phyloP scores from a whole-genome alignment of 2,329 filamentous ascomycete species.

The Colletotrichum brevisporum region DNA sequence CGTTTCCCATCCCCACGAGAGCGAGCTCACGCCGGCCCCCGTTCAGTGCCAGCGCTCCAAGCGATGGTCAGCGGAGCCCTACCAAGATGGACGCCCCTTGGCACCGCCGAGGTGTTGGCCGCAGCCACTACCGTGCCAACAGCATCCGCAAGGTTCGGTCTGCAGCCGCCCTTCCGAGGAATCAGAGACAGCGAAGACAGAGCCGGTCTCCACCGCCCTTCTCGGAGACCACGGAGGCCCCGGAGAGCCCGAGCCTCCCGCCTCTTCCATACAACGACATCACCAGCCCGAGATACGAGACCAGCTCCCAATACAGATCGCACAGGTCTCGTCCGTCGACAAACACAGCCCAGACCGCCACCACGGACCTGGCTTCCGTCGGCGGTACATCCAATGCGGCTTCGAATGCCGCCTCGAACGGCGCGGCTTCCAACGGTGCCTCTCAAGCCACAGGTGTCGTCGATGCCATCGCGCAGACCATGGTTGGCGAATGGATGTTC shows the following conservation, averaged over 20 bases:
- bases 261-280: slow-evolving; percentile 82
- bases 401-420: slow-evolving; percentile 50
- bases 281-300: slow-evolving; percentile 66
- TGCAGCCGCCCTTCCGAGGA: slow-evolving; percentile 77
- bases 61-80: slow-evolving; percentile 84
- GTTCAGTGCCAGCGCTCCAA: slow-evolving; percentile 73
- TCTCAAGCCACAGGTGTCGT: slow-evolving; percentile 85
- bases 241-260: slow-evolving; percentile 79
- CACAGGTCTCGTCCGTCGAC: slow-evolving; percentile 73
- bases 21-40: slow-evolving; percentile 87
- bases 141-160: slow-evolving; percentile 89
- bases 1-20: slow-evolving; percentile 91
- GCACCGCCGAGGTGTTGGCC: slow-evolving; percentile 65
- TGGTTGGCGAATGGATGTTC: slow-evolving; percentile 98
- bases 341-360: slow-evolving; percentile 67
- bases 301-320: slow-evolving; percentile 56
- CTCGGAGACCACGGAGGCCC: slow-evolving; percentile 76
- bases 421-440: slow-evolving; percentile 65
- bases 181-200: slow-evolving; percentile 63
- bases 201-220: slow-evolving; percentile 76
- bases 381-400: slow-evolving; percentile 51
- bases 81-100: slow-evolving; percentile 72
- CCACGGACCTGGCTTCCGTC: slow-evolving; percentile 50
- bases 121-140: slow-evolving; percentile 66
- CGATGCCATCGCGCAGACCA: slow-evolving; percentile 96